phyloP scores from a whole-genome alignment of 2,329 filamentous ascomycete species.

The Fusarium nelsonii region DNA sequence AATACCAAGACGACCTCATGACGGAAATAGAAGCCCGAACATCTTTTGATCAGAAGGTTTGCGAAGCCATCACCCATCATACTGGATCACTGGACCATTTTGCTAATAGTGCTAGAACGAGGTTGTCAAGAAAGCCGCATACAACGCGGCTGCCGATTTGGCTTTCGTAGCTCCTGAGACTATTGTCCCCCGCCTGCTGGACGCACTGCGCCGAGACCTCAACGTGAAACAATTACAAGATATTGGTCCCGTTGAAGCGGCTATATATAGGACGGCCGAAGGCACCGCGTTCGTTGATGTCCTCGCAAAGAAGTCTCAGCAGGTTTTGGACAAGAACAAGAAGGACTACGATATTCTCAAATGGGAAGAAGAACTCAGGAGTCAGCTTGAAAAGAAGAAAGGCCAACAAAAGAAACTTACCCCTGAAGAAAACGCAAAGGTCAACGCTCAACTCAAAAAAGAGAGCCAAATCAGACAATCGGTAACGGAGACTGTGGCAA shows the following conservation, averaged over 20 bases:
- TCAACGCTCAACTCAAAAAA: constrained; percentile 90
- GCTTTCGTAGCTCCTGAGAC: constrained; percentile 91
- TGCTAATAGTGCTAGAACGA: constrained; percentile 47
- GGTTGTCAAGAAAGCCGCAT: constrained; percentile 76
- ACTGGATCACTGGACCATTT: neutral
- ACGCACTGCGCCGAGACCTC: constrained; percentile 80
- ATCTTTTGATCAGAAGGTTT: constrained; percentile 65
- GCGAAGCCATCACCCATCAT: constrained; percentile 33
- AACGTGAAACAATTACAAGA: constrained; percentile 75
- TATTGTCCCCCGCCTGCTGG: constrained; percentile 80
- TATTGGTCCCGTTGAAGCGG: constrained; percentile 88
- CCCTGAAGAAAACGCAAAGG: constrained; percentile 87
- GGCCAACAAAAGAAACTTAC: constrained; percentile 92
- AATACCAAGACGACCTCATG: constrained; percentile 73
- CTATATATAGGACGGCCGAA: constrained; percentile 91
- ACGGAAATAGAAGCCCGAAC: constrained; percentile 71
- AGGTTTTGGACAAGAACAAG: constrained; percentile 82
- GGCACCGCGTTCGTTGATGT: constrained; percentile 92
- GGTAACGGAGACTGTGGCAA: constrained; percentile 77
- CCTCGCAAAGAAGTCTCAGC: constrained; percentile 82
- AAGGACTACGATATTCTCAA: constrained; percentile 97
- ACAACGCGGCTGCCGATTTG: constrained; percentile 86
- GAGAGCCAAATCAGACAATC: constrained; percentile 82
- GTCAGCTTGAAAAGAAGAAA: constrained; percentile 92
- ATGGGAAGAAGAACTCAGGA: constrained; percentile 93